Evolutionary conservation across 1,139 yeast species (phyloP).

Genomic region (Zygoascus sp.): DNA sequence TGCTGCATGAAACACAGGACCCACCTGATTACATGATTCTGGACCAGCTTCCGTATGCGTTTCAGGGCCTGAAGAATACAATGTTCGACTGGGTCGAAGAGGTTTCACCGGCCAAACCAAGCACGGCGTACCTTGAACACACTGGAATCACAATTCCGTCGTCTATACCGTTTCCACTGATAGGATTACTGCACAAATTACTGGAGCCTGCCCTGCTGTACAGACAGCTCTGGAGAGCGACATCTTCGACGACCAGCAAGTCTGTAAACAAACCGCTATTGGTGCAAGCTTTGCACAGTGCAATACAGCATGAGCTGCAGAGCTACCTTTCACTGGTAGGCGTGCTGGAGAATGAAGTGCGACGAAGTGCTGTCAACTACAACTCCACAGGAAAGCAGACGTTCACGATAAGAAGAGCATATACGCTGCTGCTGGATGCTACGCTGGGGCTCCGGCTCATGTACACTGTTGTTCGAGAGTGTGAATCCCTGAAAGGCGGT

Average conservation of each 20-base stretch:
- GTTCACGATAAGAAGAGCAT: slow-evolving; percentile 36
- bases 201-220: slow-evolving; percentile 74
- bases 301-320: slow-evolving; percentile 49
- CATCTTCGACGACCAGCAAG: slow-evolving; percentile 34
- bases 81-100: slow-evolving; percentile 47
- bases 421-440: slow-evolving; percentile 47
- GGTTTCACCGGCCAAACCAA: slow-evolving; percentile 7
- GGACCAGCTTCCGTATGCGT: slow-evolving; percentile 56
- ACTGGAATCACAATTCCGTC: slow-evolving; percentile 42
- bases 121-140: not conserved
- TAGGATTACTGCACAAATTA: slow-evolving; percentile 51
- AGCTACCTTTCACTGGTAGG: slow-evolving; percentile 56
- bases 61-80: slow-evolving; percentile 70
- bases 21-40: slow-evolving; percentile 50
- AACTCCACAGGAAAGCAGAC: slow-evolving; percentile 25
- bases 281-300: slow-evolving; percentile 60
- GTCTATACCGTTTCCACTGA: slow-evolving; percentile 51
- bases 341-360: slow-evolving; percentile 38
- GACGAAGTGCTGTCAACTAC: slow-evolving; percentile 20
- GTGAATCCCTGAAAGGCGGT: slow-evolving; percentile 45
- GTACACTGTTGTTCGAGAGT: slow-evolving; percentile 37
- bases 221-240: slow-evolving; percentile 40
- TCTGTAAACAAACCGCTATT: slow-evolving; percentile 41
- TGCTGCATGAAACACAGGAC: slow-evolving; percentile 20
- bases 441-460: slow-evolving; percentile 56